These are phyloP conservation scores for Xerocomellus chrysenteron DNA, from an alignment of 768 basidiomycete species.

Conservation along the genomic window DNA sequence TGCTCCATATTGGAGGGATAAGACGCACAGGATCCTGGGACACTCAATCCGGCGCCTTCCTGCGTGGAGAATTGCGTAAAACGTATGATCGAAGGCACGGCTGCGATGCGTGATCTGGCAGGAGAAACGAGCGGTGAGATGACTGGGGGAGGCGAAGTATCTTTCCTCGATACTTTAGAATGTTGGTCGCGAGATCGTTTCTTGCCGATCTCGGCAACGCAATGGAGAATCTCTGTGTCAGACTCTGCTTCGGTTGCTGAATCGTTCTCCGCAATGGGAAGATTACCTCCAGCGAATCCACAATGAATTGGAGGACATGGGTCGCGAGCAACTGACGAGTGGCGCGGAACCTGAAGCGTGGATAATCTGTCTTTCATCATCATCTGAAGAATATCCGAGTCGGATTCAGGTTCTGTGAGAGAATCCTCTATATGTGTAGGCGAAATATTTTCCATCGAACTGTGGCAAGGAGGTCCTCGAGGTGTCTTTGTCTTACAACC, in stretches of 20 bases:
- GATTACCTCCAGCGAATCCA: not conserved
- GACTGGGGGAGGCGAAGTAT: slow-evolving; percentile 8
- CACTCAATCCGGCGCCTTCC: slow-evolving; percentile 8
- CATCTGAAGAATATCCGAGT: slow-evolving; percentile 12
- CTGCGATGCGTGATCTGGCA: slow-evolving; percentile 14
- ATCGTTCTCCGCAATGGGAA: slow-evolving; percentile 18
- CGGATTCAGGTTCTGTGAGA: slow-evolving; percentile 33
- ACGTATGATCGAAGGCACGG: not conserved
- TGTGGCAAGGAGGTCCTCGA: not conserved
- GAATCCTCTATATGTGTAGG: slow-evolving; percentile 24
- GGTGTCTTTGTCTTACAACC: not conserved
- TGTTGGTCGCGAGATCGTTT: slow-evolving; percentile 1
- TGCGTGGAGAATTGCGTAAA: slow-evolving; percentile 2
- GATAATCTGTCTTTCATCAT: not conserved
- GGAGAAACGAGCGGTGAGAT: slow-evolving; percentile 32
- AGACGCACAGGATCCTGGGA: not conserved
- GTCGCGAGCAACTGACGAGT: not conserved
- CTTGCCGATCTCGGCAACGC: slow-evolving; percentile 17
- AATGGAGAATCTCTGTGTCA: slow-evolving; percentile 26
- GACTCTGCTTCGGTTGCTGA: slow-evolving; percentile 36
- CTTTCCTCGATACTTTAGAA: not conserved
- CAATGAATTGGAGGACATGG: not conserved
- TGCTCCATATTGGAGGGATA: not conserved
- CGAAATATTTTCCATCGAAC: slow-evolving; percentile 6
- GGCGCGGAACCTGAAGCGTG: not conserved